Percentiles rank a stretch among this genome's conserved stretches.
phyloP scores from a whole-genome alignment of 2,329 filamentous ascomycete species.

The Aspergillus pseudonomiae region DNA sequence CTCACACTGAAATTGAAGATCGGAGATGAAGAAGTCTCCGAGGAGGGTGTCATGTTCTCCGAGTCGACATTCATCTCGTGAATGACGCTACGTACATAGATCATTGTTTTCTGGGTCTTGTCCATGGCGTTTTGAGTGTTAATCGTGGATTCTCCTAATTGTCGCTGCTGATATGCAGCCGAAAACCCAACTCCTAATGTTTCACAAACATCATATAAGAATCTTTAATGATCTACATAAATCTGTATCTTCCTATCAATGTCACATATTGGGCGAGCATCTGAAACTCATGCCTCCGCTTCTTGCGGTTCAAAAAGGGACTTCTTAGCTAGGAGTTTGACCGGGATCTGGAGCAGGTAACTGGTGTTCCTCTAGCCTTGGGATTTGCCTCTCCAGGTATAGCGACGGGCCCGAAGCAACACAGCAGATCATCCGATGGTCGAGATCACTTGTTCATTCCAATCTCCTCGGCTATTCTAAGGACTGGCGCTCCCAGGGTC shows the following conservation, averaged over 20 bases:
- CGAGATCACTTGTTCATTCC: background rate
- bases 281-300: conserved; percentile 9
- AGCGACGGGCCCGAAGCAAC: background rate
- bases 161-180: conserved; percentile 21
- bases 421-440: background rate
- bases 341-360: background rate
- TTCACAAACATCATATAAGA: conserved; percentile 26
- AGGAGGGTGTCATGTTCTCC: conserved; percentile 77
- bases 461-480: too few species aligned
- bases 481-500: too few species aligned
- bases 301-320: too few species aligned
- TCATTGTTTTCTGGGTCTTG: conserved; percentile 23
- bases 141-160: conserved; percentile 31
- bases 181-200: conserved; percentile 22
- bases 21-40: conserved; percentile 74
- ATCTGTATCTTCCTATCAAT: background rate
- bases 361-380: background rate
- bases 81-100: conserved; percentile 35
- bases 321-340: background rate
- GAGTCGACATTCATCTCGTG: conserved; percentile 96
- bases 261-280: background rate
- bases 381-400: background rate
- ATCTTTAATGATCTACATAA: conserved; percentile 30
- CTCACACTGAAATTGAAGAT: conserved; percentile 81
- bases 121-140: conserved; percentile 36